Evolutionary conservation across 441 rosid genomes (phyloP), one percentile per base, ranked within the genome.

Genomic region (Populus trichocarpa): DNA sequence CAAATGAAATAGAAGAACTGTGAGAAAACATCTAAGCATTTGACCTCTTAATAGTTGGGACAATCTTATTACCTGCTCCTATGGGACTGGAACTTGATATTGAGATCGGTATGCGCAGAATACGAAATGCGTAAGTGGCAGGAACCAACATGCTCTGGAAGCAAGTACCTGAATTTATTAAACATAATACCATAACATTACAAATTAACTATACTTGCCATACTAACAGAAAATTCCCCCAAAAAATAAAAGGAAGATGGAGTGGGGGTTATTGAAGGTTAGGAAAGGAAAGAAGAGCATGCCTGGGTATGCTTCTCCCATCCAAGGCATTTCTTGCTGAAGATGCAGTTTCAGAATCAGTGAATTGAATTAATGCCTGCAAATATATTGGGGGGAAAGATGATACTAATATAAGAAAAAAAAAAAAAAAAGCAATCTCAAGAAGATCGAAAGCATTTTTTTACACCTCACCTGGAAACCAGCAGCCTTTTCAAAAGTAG

Each of bases 1-100:
- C 30, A 66, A 82, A 65, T 33, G 79, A 70, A 50, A 81, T 50
- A 59, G 75, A 67, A 40, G n/a, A 71, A 80, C 12, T 40, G 79
- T 70, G 16, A 42, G 70, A 12, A 59, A 46, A 28, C 33, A 66
- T 76, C 69, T 74, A 71, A 70, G 32, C 67, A 67, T 78, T 67
- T 67, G 40, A 14, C 40, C 61, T 75, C 40, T 65, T 61, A 61
- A 23, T 8, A 61, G 23, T 22, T 61, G 65, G 64, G 74, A 50
- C 77, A 67, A 50, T 64, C 67, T 46, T 66, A 87, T 67, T 90
- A 97, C 98, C 98, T 94, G 98, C 99, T 97, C 40, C 99, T 88
- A 82, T 97, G 96, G 81, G 99, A 97, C 84, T 97, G 99, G 83
- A 97, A 97, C 90, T 97, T 97, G 86, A 97, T 97, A 81, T 94